A percentile compares a stretch with the other conserved stretches of the same genome.
Conservation (phyloP, 225 moss, liverwort and hornwort genomes). For the Ulota crispa region DNA sequence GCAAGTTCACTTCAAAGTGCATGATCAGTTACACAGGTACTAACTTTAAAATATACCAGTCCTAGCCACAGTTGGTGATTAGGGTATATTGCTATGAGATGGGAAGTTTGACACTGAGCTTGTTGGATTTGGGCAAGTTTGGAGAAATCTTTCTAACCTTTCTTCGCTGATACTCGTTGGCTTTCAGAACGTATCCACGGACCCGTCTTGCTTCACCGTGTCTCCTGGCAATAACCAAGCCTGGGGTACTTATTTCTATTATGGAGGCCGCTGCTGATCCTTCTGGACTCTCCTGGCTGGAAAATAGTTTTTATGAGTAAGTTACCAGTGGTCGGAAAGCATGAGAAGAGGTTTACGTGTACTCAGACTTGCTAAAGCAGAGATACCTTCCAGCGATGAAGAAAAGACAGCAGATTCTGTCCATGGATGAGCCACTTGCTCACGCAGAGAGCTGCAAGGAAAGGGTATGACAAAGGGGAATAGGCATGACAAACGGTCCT, state of each 20-base stretch:
- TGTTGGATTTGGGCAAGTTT: not conserved
- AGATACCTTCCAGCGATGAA: not conserved
- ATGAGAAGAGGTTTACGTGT: not conserved
- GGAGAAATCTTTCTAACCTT: not conserved
- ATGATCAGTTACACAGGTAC: not conserved
- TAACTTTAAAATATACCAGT: not conserved
- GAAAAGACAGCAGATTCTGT: not conserved
- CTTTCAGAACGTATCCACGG: slow-evolving; percentile 42
- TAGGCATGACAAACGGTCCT: not conserved
- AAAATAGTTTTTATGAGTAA: not conserved
- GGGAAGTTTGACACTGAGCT: not conserved
- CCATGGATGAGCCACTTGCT: slow-evolving; percentile 35
- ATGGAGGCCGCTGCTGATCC: slow-evolving; percentile 45
- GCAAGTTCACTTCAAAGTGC: not conserved
- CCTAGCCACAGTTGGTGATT: too few species aligned
- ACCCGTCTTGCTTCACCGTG: slow-evolving; percentile 46
- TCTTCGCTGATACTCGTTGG: not conserved
- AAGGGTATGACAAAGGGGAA: not conserved
- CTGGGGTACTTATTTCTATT: slow-evolving; percentile 52
- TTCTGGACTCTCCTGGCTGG: not conserved
- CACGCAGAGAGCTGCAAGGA: slow-evolving; percentile 15
- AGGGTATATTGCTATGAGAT: too few species aligned
- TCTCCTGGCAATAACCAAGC: slow-evolving; percentile 24
- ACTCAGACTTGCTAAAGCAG: not conserved
- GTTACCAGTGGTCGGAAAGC: not conserved